A percentile compares a stretch with the other conserved stretches of the same genome.
Conservation (phyloP, 169 alveolate genomes). For the Haemoproteus tartakovskyi region DNA sequence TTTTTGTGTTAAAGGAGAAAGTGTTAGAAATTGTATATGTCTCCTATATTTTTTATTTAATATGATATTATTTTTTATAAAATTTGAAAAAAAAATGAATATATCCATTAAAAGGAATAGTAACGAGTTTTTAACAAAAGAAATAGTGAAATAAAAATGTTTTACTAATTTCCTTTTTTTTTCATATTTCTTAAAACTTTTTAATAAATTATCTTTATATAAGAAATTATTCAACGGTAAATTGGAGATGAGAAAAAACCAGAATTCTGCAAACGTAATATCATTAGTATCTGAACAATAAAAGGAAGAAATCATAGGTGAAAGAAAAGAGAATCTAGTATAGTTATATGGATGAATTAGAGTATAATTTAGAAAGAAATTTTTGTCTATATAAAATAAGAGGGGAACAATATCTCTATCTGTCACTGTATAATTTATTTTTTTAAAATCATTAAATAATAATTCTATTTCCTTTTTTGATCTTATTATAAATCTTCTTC, state of each 20-base stretch:
- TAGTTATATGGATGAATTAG: constrained; percentile 38
- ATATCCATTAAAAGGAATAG: constrained; percentile 24
- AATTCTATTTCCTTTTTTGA: constrained; percentile 22
- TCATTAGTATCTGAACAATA: constrained; percentile 57
- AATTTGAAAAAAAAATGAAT: constrained; percentile 15
- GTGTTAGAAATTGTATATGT: no score
- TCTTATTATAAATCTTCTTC: constrained; percentile 43
- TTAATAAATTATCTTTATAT: constrained; percentile 35
- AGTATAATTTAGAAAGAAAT: constrained; percentile 38
- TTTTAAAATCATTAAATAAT: constrained; percentile 37
- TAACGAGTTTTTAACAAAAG: constrained; percentile 24
- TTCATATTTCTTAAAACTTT: constrained; percentile 27
- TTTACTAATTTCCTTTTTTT: constrained; percentile 6
- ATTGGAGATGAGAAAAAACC: constrained; percentile 40
- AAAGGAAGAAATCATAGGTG: constrained; percentile 34
- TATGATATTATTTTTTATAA: no score
- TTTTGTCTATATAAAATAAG: constrained; percentile 48
- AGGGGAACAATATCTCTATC: constrained; percentile 47
- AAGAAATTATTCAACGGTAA: constrained; percentile 41
- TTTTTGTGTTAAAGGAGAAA: no score
- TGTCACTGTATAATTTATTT: constrained; percentile 39
- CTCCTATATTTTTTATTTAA: no score
- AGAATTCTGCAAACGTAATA: constrained; percentile 44
- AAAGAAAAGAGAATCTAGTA: constrained; percentile 17
- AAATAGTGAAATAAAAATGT: constrained; percentile 26